Conservation (phyloP, 257 asterid species). For the Capsicum baccatum region DNA sequence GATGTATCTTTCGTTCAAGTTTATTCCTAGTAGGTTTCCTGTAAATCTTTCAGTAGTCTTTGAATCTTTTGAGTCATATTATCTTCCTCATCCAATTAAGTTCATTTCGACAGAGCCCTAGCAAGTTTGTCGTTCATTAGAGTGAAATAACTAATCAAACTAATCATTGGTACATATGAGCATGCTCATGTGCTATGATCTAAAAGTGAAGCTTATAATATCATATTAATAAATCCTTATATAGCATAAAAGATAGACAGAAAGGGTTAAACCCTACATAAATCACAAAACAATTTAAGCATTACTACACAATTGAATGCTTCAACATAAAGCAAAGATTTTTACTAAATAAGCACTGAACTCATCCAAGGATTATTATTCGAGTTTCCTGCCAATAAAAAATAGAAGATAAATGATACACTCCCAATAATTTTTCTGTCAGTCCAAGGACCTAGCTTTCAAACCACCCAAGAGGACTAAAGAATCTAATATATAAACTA, state of each 20-base stretch:
- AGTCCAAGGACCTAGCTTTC: background rate
- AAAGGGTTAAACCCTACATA: background rate
- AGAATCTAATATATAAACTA: background rate
- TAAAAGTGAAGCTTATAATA: background rate
- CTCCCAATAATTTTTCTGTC: background rate
- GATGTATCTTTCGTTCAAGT: conserved; percentile 8
- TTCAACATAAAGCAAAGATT: background rate
- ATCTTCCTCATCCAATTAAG: conserved; percentile 12
- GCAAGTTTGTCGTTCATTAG: background rate
- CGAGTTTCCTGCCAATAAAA: background rate
- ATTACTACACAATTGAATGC: background rate
- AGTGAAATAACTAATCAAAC: background rate
- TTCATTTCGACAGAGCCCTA: conserved; percentile 9
- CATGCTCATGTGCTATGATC: conserved; percentile 11
- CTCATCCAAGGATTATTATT: background rate
- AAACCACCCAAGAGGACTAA: background rate
- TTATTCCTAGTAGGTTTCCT: background rate
- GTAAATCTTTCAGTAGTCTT: background rate
- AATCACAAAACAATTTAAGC: background rate
- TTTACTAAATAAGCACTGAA: background rate
- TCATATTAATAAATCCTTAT: conserved; percentile 10
- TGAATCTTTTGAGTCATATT: background rate
- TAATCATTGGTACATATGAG: background rate
- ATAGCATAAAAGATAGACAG: background rate
- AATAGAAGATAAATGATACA: background rate